Evolutionary conservation across 2,329 filamentous ascomycete species (phyloP), one percentile per base, ranked within the genome.

Genomic region (Elsinoe arachidis): DNA sequence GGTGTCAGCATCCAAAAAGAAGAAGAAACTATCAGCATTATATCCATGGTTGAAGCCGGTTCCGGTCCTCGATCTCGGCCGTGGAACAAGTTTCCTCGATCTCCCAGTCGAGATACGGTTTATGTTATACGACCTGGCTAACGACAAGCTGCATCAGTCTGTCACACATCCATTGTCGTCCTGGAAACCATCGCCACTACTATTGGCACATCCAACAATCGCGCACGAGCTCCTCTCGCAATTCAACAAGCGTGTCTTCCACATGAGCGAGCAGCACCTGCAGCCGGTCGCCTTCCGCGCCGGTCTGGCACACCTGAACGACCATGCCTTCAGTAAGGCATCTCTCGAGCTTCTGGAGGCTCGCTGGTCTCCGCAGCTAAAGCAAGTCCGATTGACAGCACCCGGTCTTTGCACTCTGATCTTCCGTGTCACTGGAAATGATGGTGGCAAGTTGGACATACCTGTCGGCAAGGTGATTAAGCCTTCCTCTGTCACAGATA

Each of bases 91-190:
- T 14, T 39, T 53, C 34, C 35, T 53, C 12, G 17, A 53, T n/a
- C 49, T 53, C 11, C 34, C 34, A 26, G 35, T 53, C 34, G 49
- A 53, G 38, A 39, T 53, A 7, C 49, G 49, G 3, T 53, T 38
- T 34, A 53, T 53, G 49, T 12, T 53, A 7, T 53, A 53, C 34
- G 15, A 39, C 19, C 17, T 38, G 7, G 34, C 15, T 2, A 53
- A 38, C 12, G 49, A 51, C 33, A 51, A 26, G n/a, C 46, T 51
- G 2, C 30, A 34, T 9, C 26, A n/a, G 14, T 34, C 46, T 14
- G 21, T 2, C 2, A 35, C 11, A 2, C 21, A 34, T 14, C 33
- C 26, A 5, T 12, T 51, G 5, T 51, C 46, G 9, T 51, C 46
- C 5, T 51, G 46, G 46, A n/a, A n/a, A 11, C 46, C 46, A 10